Conservation (phyloP, 148 eudicot species). For the Rhododendron kiyosumense region DNA sequence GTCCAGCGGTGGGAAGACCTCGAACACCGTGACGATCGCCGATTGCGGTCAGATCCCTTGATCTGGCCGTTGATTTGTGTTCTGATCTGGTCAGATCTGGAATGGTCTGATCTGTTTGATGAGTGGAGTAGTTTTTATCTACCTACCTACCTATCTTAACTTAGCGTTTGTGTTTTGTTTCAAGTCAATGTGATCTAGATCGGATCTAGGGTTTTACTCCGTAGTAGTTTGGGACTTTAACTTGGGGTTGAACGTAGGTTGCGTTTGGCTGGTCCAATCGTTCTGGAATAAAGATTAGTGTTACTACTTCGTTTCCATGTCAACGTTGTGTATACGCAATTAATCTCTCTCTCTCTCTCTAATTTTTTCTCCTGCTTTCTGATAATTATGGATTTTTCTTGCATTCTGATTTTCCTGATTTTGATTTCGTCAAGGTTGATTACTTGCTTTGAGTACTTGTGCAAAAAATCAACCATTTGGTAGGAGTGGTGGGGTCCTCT, state of each 20-base stretch:
- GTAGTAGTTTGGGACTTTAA: background rate
- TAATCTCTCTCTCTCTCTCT: background rate
- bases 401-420: background rate
- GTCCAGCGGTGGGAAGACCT: slow-evolving; percentile 31
- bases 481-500: background rate
- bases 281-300: background rate
- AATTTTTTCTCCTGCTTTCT: background rate
- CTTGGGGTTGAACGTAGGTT: background rate
- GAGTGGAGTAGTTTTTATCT: background rate
- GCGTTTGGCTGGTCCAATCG: background rate
- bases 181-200: background rate
- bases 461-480: background rate
- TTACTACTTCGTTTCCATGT: background rate
- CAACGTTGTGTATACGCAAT: background rate
- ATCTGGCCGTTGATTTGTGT: background rate
- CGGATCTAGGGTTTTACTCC: background rate
- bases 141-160: background rate
- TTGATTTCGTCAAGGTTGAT: background rate
- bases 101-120: background rate
- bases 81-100: background rate
- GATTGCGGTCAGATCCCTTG: slow-evolving; percentile 55
- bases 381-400: background rate
- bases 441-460: background rate
- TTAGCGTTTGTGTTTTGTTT: background rate
- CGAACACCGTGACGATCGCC: slow-evolving; percentile 41